Conservation (phyloP, 176 grass and related monocot genomes). For the Rhynchospora breviuscula region DNA sequence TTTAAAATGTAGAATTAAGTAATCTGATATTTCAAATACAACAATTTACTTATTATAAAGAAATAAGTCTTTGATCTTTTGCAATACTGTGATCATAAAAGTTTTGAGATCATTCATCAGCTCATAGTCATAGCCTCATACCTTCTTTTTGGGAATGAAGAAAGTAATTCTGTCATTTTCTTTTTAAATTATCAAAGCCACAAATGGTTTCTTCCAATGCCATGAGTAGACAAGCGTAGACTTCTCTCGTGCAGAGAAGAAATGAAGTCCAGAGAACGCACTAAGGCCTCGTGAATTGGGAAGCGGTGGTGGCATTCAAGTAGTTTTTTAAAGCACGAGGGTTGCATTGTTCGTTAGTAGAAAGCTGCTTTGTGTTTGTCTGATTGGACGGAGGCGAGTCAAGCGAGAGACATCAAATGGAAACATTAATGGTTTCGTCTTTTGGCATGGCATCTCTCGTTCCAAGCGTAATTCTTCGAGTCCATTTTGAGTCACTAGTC, state of each 20-base stretch:
- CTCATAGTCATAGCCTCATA: too few relatives aligned
- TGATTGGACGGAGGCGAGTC: background rate
- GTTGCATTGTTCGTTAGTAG: conserved; percentile 13
- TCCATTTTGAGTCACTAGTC: background rate
- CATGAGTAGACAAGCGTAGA: background rate
- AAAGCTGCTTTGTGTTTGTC: conserved; percentile 23
- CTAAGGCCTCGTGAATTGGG: conserved; percentile 12
- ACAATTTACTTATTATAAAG: too few relatives aligned
- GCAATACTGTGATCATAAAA: too few relatives aligned
- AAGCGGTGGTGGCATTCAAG: conserved; percentile 25
- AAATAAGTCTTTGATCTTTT: too few relatives aligned
- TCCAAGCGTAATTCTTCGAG: background rate
- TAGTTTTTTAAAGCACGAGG: conserved; percentile 21
- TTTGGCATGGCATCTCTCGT: background rate
- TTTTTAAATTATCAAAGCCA: background rate
- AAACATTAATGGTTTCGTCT: background rate
- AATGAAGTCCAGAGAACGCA: background rate
- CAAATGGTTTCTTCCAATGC: background rate
- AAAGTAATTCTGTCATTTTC: background rate
- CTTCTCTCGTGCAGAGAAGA: background rate
- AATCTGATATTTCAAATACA: too few relatives aligned
- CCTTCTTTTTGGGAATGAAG: too few relatives aligned
- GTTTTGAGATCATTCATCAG: too few relatives aligned
- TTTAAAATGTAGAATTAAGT: too few relatives aligned
- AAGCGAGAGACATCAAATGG: background rate